A percentile compares a stretch with the other conserved stretches of the same genome.
Evolutionary conservation across 1,284 basidiomycete species (phyloP).

Genomic region (Rhodotorula sp.): DNA sequence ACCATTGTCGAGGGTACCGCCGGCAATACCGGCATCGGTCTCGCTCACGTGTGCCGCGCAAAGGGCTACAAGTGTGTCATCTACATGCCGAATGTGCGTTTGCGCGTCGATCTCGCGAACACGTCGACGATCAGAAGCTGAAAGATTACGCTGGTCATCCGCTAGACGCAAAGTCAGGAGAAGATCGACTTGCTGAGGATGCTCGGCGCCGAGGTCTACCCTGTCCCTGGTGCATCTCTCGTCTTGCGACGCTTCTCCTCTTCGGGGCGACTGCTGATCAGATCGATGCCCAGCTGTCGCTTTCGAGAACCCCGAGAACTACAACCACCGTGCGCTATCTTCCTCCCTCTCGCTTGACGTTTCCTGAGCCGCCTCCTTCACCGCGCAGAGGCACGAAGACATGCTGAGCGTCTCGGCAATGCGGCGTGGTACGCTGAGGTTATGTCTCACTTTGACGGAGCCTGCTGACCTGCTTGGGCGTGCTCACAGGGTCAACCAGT

Average conservation of each 20-base stretch:
- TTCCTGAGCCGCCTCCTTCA: background rate
- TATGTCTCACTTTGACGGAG: no score
- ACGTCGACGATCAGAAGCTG: background rate
- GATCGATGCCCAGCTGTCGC: conserved; percentile 67
- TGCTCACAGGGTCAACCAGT: conserved; percentile 65
- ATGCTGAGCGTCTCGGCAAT: conserved; percentile 77
- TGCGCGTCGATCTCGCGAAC: background rate
- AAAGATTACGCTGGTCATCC: background rate
- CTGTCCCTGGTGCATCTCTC: conserved; percentile 64
- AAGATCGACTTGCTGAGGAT: conserved; percentile 96
- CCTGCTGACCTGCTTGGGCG: background rate
- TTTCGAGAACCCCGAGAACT: conserved; percentile 93
- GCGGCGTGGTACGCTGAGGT: conserved; percentile 64
- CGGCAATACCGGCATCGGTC: conserved; percentile 74
- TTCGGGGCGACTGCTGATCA: background rate
- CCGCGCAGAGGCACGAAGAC: conserved; percentile 68
- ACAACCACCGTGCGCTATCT: conserved; percentile 72
- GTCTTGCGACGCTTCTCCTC: no score
- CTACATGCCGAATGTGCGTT: conserved; percentile 87
- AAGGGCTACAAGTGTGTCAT: conserved; percentile 98
- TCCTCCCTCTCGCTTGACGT: background rate
- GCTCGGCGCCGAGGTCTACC: conserved; percentile 93
- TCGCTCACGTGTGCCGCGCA: conserved; percentile 70
- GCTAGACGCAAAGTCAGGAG: conserved; percentile 72
- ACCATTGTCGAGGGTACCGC: conserved; percentile 97